Evolutionary conservation across 2,329 filamentous ascomycete genomes (phyloP), one percentile per base, ranked within the genome.

Genomic region (Periconia sp.): DNA sequence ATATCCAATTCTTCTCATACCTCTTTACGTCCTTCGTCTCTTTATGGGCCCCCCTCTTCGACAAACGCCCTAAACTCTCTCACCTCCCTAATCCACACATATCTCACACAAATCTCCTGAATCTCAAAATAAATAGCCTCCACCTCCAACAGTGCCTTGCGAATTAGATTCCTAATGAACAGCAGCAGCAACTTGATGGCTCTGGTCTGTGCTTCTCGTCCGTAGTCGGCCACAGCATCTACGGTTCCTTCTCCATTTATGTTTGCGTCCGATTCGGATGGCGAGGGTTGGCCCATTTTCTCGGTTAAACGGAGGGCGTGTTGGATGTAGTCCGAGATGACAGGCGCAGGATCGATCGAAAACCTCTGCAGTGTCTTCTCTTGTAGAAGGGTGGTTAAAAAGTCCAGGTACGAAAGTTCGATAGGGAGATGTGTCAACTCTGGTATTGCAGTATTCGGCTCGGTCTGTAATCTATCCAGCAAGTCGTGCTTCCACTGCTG

Each of bases 11-110:
- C 40, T 13, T 21, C 40, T 6, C 18, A n/a, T n/a, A n/a, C n/a
- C n/a, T n/a, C n/a, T n/a, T n/a, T n/a, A n/a, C n/a, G n/a, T n/a
- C n/a, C n/a, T n/a, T n/a, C n/a, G n/a, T n/a, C n/a, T n/a, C n/a
- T n/a, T n/a, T n/a, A n/a, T n/a, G n/a, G n/a, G 12, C 7, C 38
- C 7, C 51, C 60, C 34, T 59, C 55, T 32, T 63, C 62, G 12
- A 67, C 42, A 52, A 63, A 66, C 10, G 29, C 38, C 43, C 59
- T 64, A 48, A 73, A 71, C 19, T 69, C 69, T 22, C 71, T 59
- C 5, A 73, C 70, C 41, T 73, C 70, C 42, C 52, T 64, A 12
- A 73, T 63, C 63, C 69, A 72, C 21, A 71, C 57, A 48, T 69
- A 73, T 36, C 69, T 43, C 29, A 67, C 61, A 25, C 66, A 69